phyloP scores from a whole-genome alignment of 1,284 basidiomycete genomes.

The Papiliotrema laurentii region DNA sequence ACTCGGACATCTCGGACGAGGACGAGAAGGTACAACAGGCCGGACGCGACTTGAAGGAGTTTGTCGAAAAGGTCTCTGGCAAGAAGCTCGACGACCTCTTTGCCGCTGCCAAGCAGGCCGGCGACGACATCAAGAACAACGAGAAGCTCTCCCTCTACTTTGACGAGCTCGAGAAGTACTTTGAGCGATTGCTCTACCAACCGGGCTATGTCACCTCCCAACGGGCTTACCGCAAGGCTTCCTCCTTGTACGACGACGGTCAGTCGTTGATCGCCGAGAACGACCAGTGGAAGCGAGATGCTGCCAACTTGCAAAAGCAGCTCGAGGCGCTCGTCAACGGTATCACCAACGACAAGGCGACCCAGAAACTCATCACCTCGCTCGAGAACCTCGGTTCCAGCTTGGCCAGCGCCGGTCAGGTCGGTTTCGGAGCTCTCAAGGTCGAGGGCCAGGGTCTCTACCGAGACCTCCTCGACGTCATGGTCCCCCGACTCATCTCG shows the following conservation, averaged over 20 bases:
- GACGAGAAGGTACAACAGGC: conserved; percentile 46
- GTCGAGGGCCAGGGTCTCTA: conserved; percentile 44
- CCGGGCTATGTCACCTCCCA: conserved; percentile 46
- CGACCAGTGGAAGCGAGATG: conserved; percentile 42
- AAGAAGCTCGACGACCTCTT: conserved; percentile 47
- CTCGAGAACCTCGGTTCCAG: conserved; percentile 47
- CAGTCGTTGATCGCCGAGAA: conserved; percentile 44
- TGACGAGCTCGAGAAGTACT: conserved; percentile 37
- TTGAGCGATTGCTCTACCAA: conserved; percentile 45
- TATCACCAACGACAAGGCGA: conserved; percentile 38
- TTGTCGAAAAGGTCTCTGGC: conserved; percentile 48
- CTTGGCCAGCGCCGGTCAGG: conserved; percentile 36
- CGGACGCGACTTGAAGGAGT: conserved; percentile 44
- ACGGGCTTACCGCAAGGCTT: conserved; percentile 43
- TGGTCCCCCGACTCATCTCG: conserved; percentile 47
- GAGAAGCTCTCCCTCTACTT: conserved; percentile 44
- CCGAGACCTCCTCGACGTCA: conserved; percentile 49
- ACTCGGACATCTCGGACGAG: conserved; percentile 45
- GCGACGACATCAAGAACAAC: conserved; percentile 46
- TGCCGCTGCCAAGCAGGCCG: conserved; percentile 30
- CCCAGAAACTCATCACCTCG: conserved; percentile 41
- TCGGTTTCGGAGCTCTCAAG: conserved; percentile 33
- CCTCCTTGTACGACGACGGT: conserved; percentile 45
- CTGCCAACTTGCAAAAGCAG: conserved; percentile 38
- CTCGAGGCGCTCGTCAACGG: conserved; percentile 45